phyloP scores from a whole-genome alignment of 75 land plant genomes.

The Selaginella moellendorffii region DNA sequence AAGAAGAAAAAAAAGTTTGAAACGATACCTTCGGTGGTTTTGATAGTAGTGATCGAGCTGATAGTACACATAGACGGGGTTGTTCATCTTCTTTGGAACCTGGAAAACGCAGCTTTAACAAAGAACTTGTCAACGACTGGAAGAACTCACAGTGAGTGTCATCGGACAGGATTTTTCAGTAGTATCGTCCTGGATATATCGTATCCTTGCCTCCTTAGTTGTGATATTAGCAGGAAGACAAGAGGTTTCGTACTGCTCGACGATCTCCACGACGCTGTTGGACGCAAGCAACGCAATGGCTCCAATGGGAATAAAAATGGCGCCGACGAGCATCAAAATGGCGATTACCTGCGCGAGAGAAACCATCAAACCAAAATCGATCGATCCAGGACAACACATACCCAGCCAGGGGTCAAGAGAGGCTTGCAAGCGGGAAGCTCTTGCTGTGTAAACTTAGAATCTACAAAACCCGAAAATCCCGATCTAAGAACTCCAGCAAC shows the following conservation, averaged over 20 bases:
- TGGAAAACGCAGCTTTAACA: conserved; percentile 11
- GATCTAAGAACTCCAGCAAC: not conserved
- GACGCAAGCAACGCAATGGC: conserved; percentile 2
- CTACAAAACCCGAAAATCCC: conserved; percentile 15
- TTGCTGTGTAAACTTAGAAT: conserved; percentile 71
- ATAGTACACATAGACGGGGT: conserved; percentile 69
- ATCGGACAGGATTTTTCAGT: conserved; percentile 35
- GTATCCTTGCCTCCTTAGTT: conserved; percentile 18
- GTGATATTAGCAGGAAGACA: conserved; percentile 30
- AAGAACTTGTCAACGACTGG: not conserved
- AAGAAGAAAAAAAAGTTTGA: not conserved
- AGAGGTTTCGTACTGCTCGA: conserved; percentile 40
- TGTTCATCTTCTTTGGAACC: conserved; percentile 56
- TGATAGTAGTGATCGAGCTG: conserved; percentile 68
- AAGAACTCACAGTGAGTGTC: conserved; percentile 23
- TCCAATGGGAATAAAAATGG: not conserved
- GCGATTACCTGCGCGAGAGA: not conserved
- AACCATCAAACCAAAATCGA: not conserved
- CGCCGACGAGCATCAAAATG: not conserved
- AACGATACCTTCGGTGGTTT: conserved; percentile 53
- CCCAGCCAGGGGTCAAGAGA: conserved; percentile 62
- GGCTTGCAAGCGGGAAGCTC: conserved; percentile 90
- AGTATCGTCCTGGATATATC: conserved; percentile 35
- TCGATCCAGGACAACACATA: conserved; percentile 13
- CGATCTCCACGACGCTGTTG: conserved; percentile 48